Base-by-base conservation (phyloP, 1,139 yeast genomes). In the Taphrina flavorubra region DNA sequence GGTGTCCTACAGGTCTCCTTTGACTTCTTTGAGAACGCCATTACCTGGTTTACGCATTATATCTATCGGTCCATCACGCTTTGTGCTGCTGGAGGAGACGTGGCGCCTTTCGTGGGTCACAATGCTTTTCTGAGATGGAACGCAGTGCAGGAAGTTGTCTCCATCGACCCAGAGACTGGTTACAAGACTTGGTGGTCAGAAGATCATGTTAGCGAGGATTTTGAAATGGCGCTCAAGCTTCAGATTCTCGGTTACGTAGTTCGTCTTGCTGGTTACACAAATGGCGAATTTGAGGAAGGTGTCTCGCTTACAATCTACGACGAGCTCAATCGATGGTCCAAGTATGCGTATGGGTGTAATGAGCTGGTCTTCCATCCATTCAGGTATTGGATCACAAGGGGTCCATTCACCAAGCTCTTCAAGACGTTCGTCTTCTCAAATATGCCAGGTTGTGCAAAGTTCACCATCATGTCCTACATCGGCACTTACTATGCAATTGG, bases 271-370 rank as follows among this genome's bases (percentile, higher is more conserved):
- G 59, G 70, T 14, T 71, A 70, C 49, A 47, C 61, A 31, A 65
- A 68, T 39, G 72, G 71, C 37, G 66, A 71, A 40, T 70, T 71
- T 44, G 65, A 70, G 47, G 72, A 71, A 58, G 72, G 72, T 20
- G 72, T 71, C 31, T 71, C 72, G 20, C 55, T 71, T 37, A 71
- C 72, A 11, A 70, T 71, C 10, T 68, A 71, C 49, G 72, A 71
- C 56, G 72, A 71, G 57, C 56, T 71, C 16, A 68, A 71, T 36
- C 68, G 72, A 31, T 71, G 72, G 72, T 65, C 70, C 51, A 71
- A 70, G 47, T 70, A 70, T 36, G 72, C 72, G 34, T 70, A 71
- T 40, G 72, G 72, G 13, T 70, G 72, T 40, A 64, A 68, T 42
- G 72, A 70, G 64, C 57, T 70, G 42, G 63, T 70, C 57, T 71